phyloP scores from a whole-genome alignment of 2,329 filamentous ascomycete species.

The Arthrocladium fulminans region DNA sequence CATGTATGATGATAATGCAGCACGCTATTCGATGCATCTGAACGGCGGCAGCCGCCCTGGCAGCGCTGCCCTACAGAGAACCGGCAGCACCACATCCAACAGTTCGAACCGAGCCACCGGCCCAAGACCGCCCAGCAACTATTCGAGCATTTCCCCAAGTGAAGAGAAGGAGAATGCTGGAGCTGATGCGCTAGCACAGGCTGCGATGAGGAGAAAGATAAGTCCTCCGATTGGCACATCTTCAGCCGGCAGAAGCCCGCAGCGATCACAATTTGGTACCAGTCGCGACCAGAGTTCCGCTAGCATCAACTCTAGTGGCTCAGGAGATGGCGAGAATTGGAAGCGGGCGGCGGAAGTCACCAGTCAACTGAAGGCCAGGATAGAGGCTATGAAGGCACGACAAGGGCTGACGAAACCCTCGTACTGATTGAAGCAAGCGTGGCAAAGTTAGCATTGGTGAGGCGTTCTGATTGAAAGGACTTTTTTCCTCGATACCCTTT shows the following conservation, averaged over 20 bases:
- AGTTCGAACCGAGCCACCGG: conserved; percentile 12
- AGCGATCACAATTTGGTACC: conserved; percentile 25
- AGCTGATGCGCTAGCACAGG: conserved; percentile 29
- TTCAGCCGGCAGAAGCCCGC: conserved; percentile 27
- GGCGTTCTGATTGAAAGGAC: conserved; percentile 3
- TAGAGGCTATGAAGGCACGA: conserved; percentile 87
- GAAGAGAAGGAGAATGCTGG: conserved; percentile 65
- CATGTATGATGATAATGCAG: conserved; percentile 10
- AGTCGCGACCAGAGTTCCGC: conserved; percentile 25
- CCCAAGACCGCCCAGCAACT: conserved; percentile 33
- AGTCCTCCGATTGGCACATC: conserved; percentile 34
- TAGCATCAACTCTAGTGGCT: conserved; percentile 27
- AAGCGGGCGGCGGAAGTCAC: conserved; percentile 95
- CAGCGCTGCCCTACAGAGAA: conserved; percentile 19
- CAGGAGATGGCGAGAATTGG: conserved; percentile 78
- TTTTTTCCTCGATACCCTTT: neutral
- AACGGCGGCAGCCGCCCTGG: conserved; percentile 16
- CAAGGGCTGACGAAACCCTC: conserved; percentile 35
- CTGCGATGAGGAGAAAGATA: conserved; percentile 34
- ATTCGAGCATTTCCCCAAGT: conserved; percentile 43
- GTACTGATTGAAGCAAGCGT: conserved; percentile 4
- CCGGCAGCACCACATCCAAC: conserved; percentile 16
- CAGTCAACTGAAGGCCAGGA: conserved; percentile 90
- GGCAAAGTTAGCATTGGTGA: neutral
- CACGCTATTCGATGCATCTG: neutral